Evolutionary conservation across 345 rosid species (phyloP).

Genomic region (Eucalyptus urophylla): DNA sequence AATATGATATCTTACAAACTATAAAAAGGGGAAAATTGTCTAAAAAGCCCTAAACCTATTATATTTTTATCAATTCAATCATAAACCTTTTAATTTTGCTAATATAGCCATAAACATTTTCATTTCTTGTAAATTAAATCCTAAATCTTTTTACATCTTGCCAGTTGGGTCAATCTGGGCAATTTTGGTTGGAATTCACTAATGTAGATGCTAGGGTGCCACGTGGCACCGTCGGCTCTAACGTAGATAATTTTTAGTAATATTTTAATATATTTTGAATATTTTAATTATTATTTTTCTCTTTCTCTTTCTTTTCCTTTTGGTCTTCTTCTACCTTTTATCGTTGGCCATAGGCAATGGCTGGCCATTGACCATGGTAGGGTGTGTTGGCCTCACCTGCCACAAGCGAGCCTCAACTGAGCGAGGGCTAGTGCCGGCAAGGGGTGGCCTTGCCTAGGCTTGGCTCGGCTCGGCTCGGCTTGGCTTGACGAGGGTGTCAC

Average conservation of each 20-base stretch:
- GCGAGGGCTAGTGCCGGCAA: fast-evolving
- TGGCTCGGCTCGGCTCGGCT: fast-evolving
- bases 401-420: fast-evolving
- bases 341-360: fast-evolving
- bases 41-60: no score
- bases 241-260: no score
- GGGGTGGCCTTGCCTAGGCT: no score
- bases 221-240: fast-evolving
- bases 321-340: no score
- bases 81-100: no score
- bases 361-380: fast-evolving
- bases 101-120: fast-evolving
- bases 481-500: no score
- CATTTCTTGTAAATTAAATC: fast-evolving
- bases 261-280: no score
- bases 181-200: fast-evolving
- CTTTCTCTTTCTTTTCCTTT: no score
- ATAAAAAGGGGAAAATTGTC: no score
- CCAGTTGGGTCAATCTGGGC: fast-evolving
- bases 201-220: fast-evolving
- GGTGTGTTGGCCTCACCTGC: fast-evolving
- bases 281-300: no score
- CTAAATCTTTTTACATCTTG: fast-evolving
- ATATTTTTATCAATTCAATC: no score
- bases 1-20: no score